Base-by-base conservation (phyloP, 352 stramenopile species). In the Stramenopiles sp. region DNA sequence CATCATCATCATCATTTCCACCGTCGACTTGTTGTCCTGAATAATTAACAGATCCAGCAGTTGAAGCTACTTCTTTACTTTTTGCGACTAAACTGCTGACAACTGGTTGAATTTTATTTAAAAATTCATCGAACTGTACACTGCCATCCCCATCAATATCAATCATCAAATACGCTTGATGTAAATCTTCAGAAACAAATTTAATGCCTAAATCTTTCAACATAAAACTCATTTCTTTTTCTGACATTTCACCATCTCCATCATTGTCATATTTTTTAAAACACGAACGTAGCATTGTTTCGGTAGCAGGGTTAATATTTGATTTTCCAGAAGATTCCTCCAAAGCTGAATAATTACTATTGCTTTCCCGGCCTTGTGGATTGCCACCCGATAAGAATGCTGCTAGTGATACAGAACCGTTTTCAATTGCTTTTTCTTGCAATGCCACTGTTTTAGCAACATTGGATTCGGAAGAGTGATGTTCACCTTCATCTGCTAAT, bases 91-190 rank as follows among this genome's bases (percentile, higher is more conserved):
- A 83, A 63, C 43, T 23, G 87, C 85, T 29, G 94, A 83, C 53
- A 96, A 80, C 79, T 94, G 91, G 78, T 86, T 85, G 73, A 95
- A 90, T 31, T 90, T 93, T 90, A 79, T 88, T 85, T 27, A 96
- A 90, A 79, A 98, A 96, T 86, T 98, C 95, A 79, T 94, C 86
- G 79, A 96, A 97, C 79, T 94, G 90, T 80, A 98, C 94, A 81
- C 85, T 88, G 31, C 93, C 91, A 81, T 88, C 91, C 43, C 90
- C 86, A 83, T 98, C 89, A 65, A 87, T 90, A 86, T 98, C 94
- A 53, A 94, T 94, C 31, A 90, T 85, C 0, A 79, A 77, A 80
- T 97, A 93, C 82, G 96, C 90, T 31, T 83, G 84, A 63, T 90
- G 81, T 20, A 95, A 80, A 79, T 96, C 88, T 0, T 92, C 86